Evolutionary conservation across 164 flowering plant genomes (phyloP), one percentile per base, ranked within the genome.

Genomic region (Vitis amurensis): DNA sequence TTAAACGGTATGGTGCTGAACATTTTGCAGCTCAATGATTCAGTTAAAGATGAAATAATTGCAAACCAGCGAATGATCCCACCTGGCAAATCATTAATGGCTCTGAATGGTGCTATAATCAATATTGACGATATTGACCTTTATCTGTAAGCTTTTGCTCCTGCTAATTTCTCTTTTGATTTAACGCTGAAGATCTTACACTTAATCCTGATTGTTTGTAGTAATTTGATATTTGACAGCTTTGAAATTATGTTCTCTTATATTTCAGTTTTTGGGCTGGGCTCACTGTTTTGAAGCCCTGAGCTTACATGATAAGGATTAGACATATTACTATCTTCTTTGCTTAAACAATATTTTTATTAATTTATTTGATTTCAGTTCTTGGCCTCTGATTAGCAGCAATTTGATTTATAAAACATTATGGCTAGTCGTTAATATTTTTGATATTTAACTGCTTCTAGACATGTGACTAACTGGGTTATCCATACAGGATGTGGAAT

Each of bases 21-120:
- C 6, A 52, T 74, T 74, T 58, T 82, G 80, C 88, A 96, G 99
- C 83, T 96, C 59, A 86, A 92, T 78, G 88, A 83, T 61, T 92
- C 97, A 56, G 73, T 96, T 68, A 93, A 92, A 76, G 97, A 96
- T 77, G 99, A 96, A 82, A 93, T 96, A 73, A 74, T 82, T 63
- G 81, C 94, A 69, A 96, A 96, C 72, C 99, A 96, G 82, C 80
- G 96, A 66, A 93, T 93, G 97, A 82, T 96, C 61, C 99, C 97
- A 17, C 92, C 99, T 71, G 99, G 99, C 71, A 96, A 93, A 89
- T 91, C 97, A 55, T 87, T 96, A 75, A 86, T 96, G 97, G 99
- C 97, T 74, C 71, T 96, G 69, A 96, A 96, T 86, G 95, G 99
- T 71, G 99, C 94, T 82, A 82, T 96, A 44, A 67, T 96, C 89